phyloP scores from a whole-genome alignment of 208 protist genomes.

The Phytomonas sp. region DNA sequence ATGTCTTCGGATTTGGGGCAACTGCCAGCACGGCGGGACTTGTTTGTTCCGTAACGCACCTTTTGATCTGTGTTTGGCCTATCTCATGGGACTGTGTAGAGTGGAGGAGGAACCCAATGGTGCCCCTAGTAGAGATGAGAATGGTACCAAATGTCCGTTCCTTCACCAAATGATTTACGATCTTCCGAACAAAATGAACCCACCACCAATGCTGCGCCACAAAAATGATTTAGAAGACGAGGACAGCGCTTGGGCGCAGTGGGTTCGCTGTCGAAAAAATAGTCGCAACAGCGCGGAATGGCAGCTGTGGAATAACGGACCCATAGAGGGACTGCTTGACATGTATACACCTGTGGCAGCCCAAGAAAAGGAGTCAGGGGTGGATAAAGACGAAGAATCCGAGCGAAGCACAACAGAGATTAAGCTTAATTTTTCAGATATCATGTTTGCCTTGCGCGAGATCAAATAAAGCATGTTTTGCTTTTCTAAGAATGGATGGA shows the following conservation, averaged over 20 bases:
- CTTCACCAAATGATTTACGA: slow-evolving; percentile 51
- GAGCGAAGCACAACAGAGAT: slow-evolving; percentile 12
- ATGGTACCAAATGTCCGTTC: slow-evolving; percentile 21
- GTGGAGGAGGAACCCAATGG: slow-evolving; percentile 10
- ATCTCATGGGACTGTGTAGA: slow-evolving; percentile 68
- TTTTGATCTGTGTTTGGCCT: slow-evolving; percentile 55
- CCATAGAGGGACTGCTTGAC: slow-evolving; percentile 41
- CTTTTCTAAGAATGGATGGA: not conserved
- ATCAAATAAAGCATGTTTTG: slow-evolving; percentile 17
- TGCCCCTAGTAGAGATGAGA: not conserved
- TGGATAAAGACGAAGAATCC: not conserved
- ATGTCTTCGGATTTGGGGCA: slow-evolving; percentile 65
- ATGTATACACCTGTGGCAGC: slow-evolving; percentile 26
- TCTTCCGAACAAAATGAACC: slow-evolving; percentile 32
- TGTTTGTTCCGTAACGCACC: slow-evolving; percentile 69
- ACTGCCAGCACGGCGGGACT: slow-evolving; percentile 59
- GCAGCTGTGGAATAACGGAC: slow-evolving; percentile 78
- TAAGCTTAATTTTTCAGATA: slow-evolving; percentile 47
- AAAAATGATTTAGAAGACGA: slow-evolving; percentile 32
- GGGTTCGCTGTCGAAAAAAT: slow-evolving; percentile 45
- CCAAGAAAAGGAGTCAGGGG: slow-evolving; percentile 7
- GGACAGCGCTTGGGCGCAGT: slow-evolving; percentile 37
- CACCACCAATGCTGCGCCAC: slow-evolving; percentile 22
- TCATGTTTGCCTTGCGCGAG: slow-evolving; percentile 40
- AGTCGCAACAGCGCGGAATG: slow-evolving; percentile 76